Evolutionary conservation across 805 yeast species (phyloP).

Genomic region (Pichia insulana): DNA sequence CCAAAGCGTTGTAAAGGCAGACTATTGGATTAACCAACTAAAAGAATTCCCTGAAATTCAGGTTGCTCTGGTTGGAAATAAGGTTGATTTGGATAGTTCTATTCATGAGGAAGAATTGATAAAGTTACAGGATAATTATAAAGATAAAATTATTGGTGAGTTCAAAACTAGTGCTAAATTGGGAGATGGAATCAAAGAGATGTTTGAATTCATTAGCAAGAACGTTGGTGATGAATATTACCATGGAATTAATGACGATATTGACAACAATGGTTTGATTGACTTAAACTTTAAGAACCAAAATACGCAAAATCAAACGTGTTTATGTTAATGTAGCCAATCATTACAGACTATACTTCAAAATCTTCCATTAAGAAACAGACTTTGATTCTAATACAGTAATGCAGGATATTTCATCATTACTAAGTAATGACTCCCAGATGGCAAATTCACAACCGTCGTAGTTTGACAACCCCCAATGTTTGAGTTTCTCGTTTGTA

Average conservation of each 20-base stretch:
- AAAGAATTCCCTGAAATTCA: conserved; percentile 22
- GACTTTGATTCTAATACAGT: conserved; percentile 16
- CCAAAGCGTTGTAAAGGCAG: conserved; percentile 55
- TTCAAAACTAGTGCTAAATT: conserved; percentile 60
- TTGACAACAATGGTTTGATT: conserved; percentile 15
- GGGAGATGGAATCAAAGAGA: conserved; percentile 48
- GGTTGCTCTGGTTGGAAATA: conserved; percentile 69
- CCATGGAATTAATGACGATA: conserved; percentile 17
- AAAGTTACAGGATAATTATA: conserved; percentile 18
- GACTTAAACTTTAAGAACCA: conserved; percentile 16
- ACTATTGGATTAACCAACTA: conserved; percentile 86
- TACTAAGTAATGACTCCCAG: conserved; percentile 27
- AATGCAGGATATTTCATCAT: conserved; percentile 21
- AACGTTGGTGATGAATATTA: conserved; percentile 23
- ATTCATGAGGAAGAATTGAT: conserved; percentile 14
- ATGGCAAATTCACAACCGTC: conserved; percentile 20
- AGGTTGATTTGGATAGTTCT: conserved; percentile 47
- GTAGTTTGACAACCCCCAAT: conserved; percentile 29
- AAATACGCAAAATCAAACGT: conserved; percentile 7
- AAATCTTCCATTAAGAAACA: too few species aligned
- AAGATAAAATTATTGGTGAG: conserved; percentile 11
- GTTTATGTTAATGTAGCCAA: conserved; percentile 18
- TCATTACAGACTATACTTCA: too few species aligned
- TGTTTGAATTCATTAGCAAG: conserved; percentile 30
- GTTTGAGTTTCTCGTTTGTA: conserved; percentile 18